Conservation (phyloP, 805 yeast genomes). For the Blastobotrys mokoenaii region DNA sequence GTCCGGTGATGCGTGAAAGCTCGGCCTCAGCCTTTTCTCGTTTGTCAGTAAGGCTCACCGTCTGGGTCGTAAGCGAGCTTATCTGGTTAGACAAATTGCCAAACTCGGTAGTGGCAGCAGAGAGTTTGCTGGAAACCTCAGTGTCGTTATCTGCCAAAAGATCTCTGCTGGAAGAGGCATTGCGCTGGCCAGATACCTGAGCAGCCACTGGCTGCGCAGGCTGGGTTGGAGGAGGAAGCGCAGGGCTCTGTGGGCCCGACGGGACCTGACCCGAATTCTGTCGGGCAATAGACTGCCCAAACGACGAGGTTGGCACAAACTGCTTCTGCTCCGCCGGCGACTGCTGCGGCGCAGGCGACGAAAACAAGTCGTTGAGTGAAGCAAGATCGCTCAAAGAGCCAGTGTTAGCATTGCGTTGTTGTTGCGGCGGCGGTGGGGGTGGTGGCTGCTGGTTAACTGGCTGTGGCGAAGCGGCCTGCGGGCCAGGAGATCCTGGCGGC, state of each 20-base stretch:
- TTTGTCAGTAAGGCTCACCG: slow-evolving; percentile 59
- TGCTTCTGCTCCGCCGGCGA: slow-evolving; percentile 13
- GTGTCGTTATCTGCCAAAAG: slow-evolving; percentile 44
- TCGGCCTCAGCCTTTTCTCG: slow-evolving; percentile 71
- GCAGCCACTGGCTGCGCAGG: slow-evolving; percentile 7
- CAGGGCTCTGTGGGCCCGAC: slow-evolving; percentile 1
- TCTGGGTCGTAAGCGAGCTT: slow-evolving; percentile 67
- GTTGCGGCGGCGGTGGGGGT: slow-evolving; percentile 7
- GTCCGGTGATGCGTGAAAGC: slow-evolving; percentile 52
- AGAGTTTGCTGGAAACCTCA: slow-evolving; percentile 56
- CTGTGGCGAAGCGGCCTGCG: not conserved
- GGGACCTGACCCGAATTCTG: slow-evolving; percentile 23
- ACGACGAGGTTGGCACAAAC: slow-evolving; percentile 76
- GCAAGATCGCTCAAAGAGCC: slow-evolving; percentile 26
- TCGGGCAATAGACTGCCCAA: slow-evolving; percentile 65
- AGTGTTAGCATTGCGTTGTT: slow-evolving; percentile 9
- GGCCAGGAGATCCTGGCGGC: not conserved
- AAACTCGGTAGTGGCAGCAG: slow-evolving; percentile 75
- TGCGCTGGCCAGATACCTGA: slow-evolving; percentile 27
- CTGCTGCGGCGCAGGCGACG: slow-evolving; percentile 29
- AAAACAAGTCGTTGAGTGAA: slow-evolving; percentile 47
- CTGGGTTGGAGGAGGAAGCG: not conserved
- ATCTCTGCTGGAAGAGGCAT: slow-evolving; percentile 33
- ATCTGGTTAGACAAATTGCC: slow-evolving; percentile 84
- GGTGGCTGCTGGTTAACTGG: slow-evolving; percentile 6